phyloP scores from a whole-genome alignment of 2,329 filamentous ascomycete genomes.

The Paecilomyces fulvus region DNA sequence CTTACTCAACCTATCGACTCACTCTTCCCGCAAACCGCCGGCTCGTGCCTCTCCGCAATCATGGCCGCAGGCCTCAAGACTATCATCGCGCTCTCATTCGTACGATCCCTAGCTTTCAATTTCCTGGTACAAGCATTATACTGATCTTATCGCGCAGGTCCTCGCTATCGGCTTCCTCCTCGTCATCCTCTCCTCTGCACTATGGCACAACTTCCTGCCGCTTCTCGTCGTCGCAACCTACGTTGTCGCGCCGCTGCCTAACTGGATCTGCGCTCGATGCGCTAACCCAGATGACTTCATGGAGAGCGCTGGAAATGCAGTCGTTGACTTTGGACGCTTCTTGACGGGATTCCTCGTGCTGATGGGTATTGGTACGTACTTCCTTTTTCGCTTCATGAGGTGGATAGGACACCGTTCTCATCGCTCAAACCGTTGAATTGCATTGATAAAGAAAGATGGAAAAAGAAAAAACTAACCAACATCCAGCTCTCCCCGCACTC shows the following conservation, averaged over 20 bases:
- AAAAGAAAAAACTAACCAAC: constrained; percentile 4
- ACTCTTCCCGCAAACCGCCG: background rate
- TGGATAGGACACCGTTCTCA: background rate
- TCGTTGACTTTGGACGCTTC: constrained; percentile 92
- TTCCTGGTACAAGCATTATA: background rate
- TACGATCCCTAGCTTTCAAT: constrained; percentile 35
- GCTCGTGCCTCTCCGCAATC: constrained; percentile 12
- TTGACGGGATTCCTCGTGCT: constrained; percentile 91
- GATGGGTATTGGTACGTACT: constrained; percentile 83
- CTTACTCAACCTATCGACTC: background rate
- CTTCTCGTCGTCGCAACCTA: constrained; percentile 95
- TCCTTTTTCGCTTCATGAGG: background rate
- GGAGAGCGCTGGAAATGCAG: constrained; percentile 68
- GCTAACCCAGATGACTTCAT: constrained; percentile 94
- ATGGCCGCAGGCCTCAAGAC: constrained; percentile 90
- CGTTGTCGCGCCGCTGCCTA: constrained; percentile 84
- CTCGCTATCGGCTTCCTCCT: constrained; percentile 98
- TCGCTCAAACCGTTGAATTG: background rate
- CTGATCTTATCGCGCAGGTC: constrained; percentile 44
- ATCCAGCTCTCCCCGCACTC: constrained; percentile 71
- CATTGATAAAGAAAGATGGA: background rate
- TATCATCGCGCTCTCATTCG: constrained; percentile 97
- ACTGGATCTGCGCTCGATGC: constrained; percentile 88
- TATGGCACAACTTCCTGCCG: constrained; percentile 91
- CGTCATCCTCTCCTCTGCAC: constrained; percentile 92